Base-by-base conservation (phyloP, 352 stramenopile species). In the Globisporangium viniferum region DNA sequence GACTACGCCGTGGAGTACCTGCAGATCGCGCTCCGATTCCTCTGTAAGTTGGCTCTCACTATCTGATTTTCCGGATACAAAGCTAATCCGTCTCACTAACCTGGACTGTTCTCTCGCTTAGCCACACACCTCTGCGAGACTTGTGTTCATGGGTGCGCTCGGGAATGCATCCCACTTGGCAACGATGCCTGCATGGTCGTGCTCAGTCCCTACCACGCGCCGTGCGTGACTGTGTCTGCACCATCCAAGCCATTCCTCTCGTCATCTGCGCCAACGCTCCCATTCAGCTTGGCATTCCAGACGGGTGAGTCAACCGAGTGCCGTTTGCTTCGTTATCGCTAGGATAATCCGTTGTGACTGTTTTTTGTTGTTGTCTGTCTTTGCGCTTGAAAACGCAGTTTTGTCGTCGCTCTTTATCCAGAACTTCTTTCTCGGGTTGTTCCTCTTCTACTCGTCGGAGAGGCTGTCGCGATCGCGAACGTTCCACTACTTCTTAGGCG, bases 401-500 rank as follows among this genome's bases (percentile, higher is more conserved):
- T 61, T 92, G 56, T 91, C 86, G 51, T 84, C 79, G 72, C 60
- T 84, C 22, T 93, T 89, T 56, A 76, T 82, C 49, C 85, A 93
- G 66, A 93, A 93, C 49, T 91, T 93, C 58, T 80, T 89, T 53
- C 29, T 90, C 39, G 87, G 87, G 12, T 66, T 93, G 54, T 54
- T 88, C 39, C 55, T 92, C 24, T 93, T 91, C 69, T 90, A 91
- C 78, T 73, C 80, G 53, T 89, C 85, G 22, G 74, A 78, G 35
- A 76, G 74, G 44, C 73, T 95, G 49, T 86, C 85, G 27, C 81
- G 82, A 7, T 93, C 84, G 29, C 84, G 87, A 14, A 70, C 82
- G 36, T 95, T 95, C 74, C 88, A 95, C 76, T 95, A 93, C 56
- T 56, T 84, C 14, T 62, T 95, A 22, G 88, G 86, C 33, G 86